Evolutionary conservation across 2,329 filamentous ascomycete species (phyloP).

Genomic region (Beauveria australis): DNA sequence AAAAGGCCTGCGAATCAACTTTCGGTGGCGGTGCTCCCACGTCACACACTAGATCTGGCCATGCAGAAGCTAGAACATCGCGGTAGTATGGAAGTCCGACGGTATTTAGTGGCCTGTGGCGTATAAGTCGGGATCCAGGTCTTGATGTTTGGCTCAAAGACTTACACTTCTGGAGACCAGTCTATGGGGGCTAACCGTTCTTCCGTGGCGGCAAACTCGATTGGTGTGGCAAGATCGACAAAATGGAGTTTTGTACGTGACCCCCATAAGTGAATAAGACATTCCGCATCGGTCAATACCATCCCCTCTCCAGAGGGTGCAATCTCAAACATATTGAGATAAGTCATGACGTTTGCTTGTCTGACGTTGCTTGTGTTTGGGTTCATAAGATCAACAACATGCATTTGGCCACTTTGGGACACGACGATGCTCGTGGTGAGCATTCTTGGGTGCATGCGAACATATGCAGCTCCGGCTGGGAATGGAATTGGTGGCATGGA

Average conservation of each 20-base stretch:
- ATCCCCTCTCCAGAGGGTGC: conserved; percentile 82
- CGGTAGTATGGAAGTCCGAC: conserved; percentile 92
- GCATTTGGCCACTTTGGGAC: conserved; percentile 86
- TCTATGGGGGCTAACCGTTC: conserved; percentile 52
- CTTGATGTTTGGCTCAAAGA: conserved; percentile 4
- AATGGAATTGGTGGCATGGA: conserved; percentile 87
- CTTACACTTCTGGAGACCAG: conserved; percentile 63
- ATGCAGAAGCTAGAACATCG: conserved; percentile 77
- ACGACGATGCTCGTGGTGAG: conserved; percentile 91
- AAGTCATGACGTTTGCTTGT: conserved; percentile 69
- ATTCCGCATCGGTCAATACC: conserved; percentile 71
- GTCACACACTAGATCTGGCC: conserved; percentile 81
- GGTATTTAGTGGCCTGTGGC: conserved; percentile 62
- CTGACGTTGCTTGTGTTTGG: conserved; percentile 79
- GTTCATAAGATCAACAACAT: conserved; percentile 93
- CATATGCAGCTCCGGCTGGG: conserved; percentile 85
- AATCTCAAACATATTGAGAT: conserved; percentile 74
- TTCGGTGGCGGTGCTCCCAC: conserved; percentile 73
- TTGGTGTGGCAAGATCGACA: conserved; percentile 69
- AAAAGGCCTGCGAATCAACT: conserved; percentile 62
- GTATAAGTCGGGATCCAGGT: background rate
- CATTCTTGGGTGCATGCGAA: conserved; percentile 93
- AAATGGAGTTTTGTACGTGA: conserved; percentile 80
- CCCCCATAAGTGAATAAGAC: conserved; percentile 78
- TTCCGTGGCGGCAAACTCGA: conserved; percentile 66